These are phyloP conservation scores for Fusarium nodosum DNA, from an alignment of 2,329 filamentous ascomycete genomes.

Conservation along the genomic window DNA sequence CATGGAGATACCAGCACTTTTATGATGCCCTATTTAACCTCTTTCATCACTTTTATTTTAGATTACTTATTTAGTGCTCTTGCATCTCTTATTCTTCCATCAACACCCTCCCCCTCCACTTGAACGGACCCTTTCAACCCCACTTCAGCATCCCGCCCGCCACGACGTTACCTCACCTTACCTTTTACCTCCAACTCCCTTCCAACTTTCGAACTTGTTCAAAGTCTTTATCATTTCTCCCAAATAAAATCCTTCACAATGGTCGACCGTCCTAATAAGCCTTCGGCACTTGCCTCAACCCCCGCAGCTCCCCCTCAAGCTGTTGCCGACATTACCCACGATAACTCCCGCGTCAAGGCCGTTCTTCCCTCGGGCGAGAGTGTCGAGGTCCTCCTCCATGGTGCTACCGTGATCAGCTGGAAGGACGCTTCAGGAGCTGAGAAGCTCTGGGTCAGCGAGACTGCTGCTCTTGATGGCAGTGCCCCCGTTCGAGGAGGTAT, in stretches of 20 bases:
- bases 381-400: conserved; percentile 87
- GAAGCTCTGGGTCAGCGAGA: conserved; percentile 88
- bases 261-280: conserved; percentile 90
- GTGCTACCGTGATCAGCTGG: conserved; percentile 94
- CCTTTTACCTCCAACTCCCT: conserved; percentile 24
- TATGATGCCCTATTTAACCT: conserved; percentile 7
- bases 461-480: conserved; percentile 83
- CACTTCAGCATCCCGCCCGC: conserved; percentile 35
- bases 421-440: conserved; percentile 83
- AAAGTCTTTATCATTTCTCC: background rate
- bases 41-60: background rate
- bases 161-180: conserved; percentile 26
- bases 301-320: conserved; percentile 81
- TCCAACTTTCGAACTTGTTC: conserved; percentile 7
- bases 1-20: background rate
- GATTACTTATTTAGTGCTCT: conserved; percentile 14
- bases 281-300: conserved; percentile 79
- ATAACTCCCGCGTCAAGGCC: conserved; percentile 80
- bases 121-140: conserved; percentile 40
- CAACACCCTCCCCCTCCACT: conserved; percentile 25
- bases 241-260: conserved; percentile 56
- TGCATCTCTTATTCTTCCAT: conserved; percentile 2
- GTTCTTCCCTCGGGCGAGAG: conserved; percentile 87
- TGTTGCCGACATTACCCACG: conserved; percentile 79
- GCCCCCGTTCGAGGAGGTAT: conserved; percentile 94